A percentile compares a stretch with the other conserved stretches of the same genome.
Conservation (phyloP, 1,284 basidiomycete genomes). For the Ustilago loliicola region DNA sequence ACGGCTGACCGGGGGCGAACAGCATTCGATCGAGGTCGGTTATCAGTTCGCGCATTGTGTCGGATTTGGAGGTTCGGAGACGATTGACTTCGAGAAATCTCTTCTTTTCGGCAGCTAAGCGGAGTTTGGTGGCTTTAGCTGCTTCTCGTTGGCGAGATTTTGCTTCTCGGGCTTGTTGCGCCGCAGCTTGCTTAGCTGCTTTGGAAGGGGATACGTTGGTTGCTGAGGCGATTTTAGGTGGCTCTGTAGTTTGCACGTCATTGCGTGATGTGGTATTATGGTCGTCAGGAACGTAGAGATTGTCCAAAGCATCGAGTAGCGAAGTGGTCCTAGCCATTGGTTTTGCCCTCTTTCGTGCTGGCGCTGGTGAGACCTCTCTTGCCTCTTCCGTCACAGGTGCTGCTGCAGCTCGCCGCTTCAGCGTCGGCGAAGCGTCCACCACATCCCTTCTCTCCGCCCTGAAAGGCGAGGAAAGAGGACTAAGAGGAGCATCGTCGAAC, state of each 20-base stretch:
- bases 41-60: constrained; percentile 54
- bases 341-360: constrained; percentile 17
- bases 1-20: constrained; percentile 27
- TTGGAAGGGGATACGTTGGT: background rate
- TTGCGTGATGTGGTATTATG: background rate
- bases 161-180: constrained; percentile 29
- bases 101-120: constrained; percentile 34
- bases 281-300: constrained; percentile 21
- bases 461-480: constrained; percentile 28
- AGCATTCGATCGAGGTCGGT: constrained; percentile 46
- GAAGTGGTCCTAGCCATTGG: constrained; percentile 19
- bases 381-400: background rate
- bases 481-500: constrained; percentile 22
- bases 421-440: constrained; percentile 13
- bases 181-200: constrained; percentile 14
- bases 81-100: constrained; percentile 50
- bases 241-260: background rate
- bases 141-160: constrained; percentile 40
- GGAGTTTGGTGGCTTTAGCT: constrained; percentile 33
- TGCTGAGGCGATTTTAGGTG: background rate
- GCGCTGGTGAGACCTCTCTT: background rate
- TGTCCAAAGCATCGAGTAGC: constrained; percentile 45
- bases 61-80: constrained; percentile 42
- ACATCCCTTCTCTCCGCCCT: background rate
- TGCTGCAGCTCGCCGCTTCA: constrained; percentile 14